Conservation (phyloP, 2,329 filamentous ascomycete species). For the Hypoxylon sp. region DNA sequence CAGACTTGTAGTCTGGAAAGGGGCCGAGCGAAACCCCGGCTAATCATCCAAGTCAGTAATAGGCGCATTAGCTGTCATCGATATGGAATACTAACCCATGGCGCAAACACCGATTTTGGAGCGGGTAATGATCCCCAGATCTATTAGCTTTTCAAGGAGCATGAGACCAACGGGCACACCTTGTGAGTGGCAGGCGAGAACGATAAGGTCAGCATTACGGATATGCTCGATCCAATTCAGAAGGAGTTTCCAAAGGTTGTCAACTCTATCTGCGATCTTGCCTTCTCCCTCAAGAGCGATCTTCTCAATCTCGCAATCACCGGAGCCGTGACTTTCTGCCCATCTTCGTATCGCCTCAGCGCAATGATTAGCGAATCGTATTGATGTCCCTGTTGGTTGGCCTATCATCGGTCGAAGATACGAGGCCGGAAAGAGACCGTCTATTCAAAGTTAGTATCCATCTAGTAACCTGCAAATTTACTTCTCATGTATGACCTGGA, state of each 20-base stretch:
- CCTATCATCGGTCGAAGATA: conserved; percentile 91
- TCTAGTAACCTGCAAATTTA: background rate
- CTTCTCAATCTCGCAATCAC: conserved; percentile 87
- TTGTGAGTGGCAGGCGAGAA: conserved; percentile 95
- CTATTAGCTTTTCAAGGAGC: conserved; percentile 91
- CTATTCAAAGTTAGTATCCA: conserved; percentile 16
- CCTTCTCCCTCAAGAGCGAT: conserved; percentile 96
- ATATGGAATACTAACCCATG: conserved; percentile 62
- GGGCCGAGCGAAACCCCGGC: conserved; percentile 94
- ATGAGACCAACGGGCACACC: conserved; percentile 95
- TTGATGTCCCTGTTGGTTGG: conserved; percentile 93
- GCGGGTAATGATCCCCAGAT: conserved; percentile 83
- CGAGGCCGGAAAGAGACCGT: conserved; percentile 91
- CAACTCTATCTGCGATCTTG: conserved; percentile 87
- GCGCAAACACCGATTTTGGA: conserved; percentile 88
- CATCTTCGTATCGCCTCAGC: conserved; percentile 87
- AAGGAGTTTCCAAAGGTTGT: conserved; percentile 92
- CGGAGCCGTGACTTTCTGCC: conserved; percentile 79
- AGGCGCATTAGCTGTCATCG: background rate
- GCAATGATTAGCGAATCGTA: conserved; percentile 90
- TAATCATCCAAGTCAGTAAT: conserved; percentile 44
- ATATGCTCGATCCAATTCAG: conserved; percentile 96
- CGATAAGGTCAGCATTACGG: conserved; percentile 85
- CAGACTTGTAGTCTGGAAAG: conserved; percentile 90
- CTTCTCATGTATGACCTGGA: background rate